A percentile compares a stretch with the other conserved stretches of the same genome.
These are phyloP conservation scores for Penstemon barbatus DNA, from an alignment of 257 asterid genomes.

Conservation along the genomic window DNA sequence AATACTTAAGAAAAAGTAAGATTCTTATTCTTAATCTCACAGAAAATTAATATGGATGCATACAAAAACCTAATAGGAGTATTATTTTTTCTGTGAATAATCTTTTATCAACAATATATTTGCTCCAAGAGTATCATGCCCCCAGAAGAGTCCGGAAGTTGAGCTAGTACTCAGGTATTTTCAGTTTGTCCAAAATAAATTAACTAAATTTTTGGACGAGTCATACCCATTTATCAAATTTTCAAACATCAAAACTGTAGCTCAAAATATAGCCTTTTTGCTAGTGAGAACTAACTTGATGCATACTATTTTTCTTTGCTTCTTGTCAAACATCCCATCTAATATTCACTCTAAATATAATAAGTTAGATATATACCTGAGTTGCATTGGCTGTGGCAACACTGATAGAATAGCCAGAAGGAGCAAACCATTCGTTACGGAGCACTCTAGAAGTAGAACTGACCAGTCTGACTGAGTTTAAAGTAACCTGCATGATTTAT, in stretches of 20 bases:
- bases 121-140: no score
- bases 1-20: no score
- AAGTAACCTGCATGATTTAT: slow-evolving; percentile 64
- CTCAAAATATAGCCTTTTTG: neutral
- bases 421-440: slow-evolving; percentile 80
- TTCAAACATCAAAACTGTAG: neutral
- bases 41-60: no score
- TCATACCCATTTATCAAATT: neutral
- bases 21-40: no score
- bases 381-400: slow-evolving; percentile 95
- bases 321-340: slow-evolving; percentile 3
- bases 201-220: neutral
- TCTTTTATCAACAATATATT: no score
- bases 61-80: no score
- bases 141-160: no score
- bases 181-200: neutral
- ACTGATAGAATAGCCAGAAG: slow-evolving; percentile 71
- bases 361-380: slow-evolving; percentile 51
- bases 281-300: slow-evolving; percentile 7
- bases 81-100: no score
- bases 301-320: neutral
- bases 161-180: no score
- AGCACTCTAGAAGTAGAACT: slow-evolving; percentile 76
- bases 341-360: slow-evolving; percentile 11
- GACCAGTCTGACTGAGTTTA: slow-evolving; percentile 70